Conservation (phyloP, 306 rosid species). For the Alnus rubra region DNA sequence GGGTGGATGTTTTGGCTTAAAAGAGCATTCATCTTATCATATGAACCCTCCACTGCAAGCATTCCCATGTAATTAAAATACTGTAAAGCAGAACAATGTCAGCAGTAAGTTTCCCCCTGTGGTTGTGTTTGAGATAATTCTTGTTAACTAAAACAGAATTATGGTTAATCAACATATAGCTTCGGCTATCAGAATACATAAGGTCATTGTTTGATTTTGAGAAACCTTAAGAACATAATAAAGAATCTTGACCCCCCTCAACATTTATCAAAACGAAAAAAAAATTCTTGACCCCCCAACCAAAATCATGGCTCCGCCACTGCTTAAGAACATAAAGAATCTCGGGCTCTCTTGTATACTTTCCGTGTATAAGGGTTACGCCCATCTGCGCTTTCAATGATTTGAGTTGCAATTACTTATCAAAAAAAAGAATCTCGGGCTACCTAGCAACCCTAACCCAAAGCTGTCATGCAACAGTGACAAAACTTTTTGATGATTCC, state of each 20-base stretch:
- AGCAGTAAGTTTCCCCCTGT: not conserved
- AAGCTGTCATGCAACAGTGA: not conserved
- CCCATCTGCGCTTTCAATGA: no score
- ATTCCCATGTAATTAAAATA: slow-evolving; percentile 99
- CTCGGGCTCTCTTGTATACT: no score
- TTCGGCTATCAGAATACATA: not conserved
- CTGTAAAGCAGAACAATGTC: slow-evolving; percentile 39
- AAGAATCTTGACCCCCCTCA: no score
- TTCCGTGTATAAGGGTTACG: no score
- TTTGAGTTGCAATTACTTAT: no score
- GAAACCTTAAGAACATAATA: not conserved
- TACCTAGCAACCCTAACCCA: not conserved
- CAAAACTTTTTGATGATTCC: not conserved
- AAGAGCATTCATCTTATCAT: slow-evolving; percentile 92
- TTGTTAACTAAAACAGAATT: slow-evolving; percentile 4
- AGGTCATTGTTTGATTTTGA: not conserved
- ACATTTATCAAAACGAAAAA: no score
- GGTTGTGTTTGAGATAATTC: not conserved
- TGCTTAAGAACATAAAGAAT: no score
- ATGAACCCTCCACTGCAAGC: slow-evolving; percentile 95
- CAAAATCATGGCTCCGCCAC: no score
- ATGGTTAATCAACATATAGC: slow-evolving; percentile 10
- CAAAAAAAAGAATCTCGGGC: not conserved
- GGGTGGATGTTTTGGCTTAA: slow-evolving; percentile 79
- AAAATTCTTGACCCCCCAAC: no score